These are phyloP conservation scores for Zizania latifolia DNA, from an alignment of 176 grass and related monocot species.

Conservation along the genomic window DNA sequence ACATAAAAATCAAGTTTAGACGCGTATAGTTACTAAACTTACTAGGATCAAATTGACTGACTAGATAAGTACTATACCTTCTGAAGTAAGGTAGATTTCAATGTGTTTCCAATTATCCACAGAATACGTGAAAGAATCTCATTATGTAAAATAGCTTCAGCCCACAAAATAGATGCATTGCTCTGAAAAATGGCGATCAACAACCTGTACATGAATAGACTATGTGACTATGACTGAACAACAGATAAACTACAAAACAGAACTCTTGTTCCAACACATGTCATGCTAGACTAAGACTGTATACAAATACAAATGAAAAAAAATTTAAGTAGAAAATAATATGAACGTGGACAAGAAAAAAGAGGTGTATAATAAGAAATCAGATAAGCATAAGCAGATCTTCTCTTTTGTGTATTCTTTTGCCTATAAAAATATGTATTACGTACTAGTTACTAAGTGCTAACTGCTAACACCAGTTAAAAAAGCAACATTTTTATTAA, in stretches of 20 bases:
- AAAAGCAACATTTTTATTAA: not conserved
- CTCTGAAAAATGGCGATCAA: constrained; percentile 53
- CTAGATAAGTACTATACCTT: constrained; percentile 49
- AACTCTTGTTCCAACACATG: constrained; percentile 17
- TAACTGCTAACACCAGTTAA: not conserved
- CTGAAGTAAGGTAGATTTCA: constrained; percentile 60
- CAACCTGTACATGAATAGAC: constrained; percentile 48
- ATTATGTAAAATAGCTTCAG: constrained; percentile 63
- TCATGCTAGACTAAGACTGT: not conserved
- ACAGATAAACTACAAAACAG: constrained; percentile 1
- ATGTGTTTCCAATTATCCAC: constrained; percentile 83
- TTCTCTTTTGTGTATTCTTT: not conserved
- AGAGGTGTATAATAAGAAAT: not conserved
- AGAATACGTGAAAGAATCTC: constrained; percentile 69
- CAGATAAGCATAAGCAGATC: not conserved
- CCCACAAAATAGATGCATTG: constrained; percentile 47
- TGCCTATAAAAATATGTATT: not conserved
- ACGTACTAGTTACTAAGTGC: not conserved
- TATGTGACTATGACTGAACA: not conserved
- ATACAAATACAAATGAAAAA: constrained; percentile 8
- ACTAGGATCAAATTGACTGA: not conserved
- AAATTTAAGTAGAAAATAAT: not conserved
- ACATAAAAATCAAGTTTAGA: not conserved
- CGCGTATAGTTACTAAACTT: not conserved
- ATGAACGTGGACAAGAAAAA: not conserved